Evolutionary conservation across 768 basidiomycete genomes (phyloP), one percentile per base, ranked within the genome.

Genomic region (Naganishia vishniacii): DNA sequence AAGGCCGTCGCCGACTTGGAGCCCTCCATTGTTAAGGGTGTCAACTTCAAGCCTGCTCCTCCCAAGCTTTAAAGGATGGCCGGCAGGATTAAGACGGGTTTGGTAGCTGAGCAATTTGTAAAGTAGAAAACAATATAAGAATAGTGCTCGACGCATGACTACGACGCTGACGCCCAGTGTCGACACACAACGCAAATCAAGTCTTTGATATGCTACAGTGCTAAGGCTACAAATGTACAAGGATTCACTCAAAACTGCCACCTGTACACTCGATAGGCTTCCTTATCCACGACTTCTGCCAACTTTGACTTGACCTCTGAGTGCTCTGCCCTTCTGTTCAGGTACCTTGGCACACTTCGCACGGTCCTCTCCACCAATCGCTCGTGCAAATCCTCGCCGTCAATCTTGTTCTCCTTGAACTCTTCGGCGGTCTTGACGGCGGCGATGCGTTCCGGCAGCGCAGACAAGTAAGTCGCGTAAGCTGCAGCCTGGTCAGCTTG

Each of bases 1-100:
- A 91, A 73, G 62, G 73, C 73, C 32, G 72, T 77, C 63, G 69
- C 69, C 61, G 76, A 77, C 66, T 71, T 77, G 46, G 73, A 73
- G 26, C 76, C 76, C 0, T 72, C 69, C 62, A 76, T 77, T 59
- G 72, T 73, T 59, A 75, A 77, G 73, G 75, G 65, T 32, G 42
- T 59, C 42, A 44, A 48, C 40, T 67, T 67, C 61, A 59, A 56
- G 49, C 51, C 65, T 28, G 61, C 53, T 12, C 53, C 65, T 59
- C 31, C 61, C 61, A 67, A 67, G 65, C 59, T 67, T 29, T 67
- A 63, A 49, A 48, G 32, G 53, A 40, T 7, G 53, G 2, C n/a
- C n/a, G 37, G 31, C 13, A 23, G 32, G 23, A 1, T 29, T 20
- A 25, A 29, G 31, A 20, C 12, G 23, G 8, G 15, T 23, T 20